phyloP scores from a whole-genome alignment of 179 eudicot genomes.

The Camellia oleifera region DNA sequence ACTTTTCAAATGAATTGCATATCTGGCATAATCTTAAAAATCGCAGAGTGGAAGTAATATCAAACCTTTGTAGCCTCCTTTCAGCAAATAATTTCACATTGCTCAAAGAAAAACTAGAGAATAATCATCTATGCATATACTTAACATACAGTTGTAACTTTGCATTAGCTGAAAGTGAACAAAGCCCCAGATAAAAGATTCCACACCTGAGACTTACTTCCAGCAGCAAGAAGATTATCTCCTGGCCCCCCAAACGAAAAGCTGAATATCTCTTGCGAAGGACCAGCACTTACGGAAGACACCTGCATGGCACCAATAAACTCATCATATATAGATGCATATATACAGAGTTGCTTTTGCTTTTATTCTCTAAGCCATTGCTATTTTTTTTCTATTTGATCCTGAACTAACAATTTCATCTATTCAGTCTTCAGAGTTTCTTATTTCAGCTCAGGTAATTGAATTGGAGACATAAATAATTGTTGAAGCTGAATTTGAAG shows the following conservation, averaged over 20 bases:
- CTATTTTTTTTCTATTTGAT: too few relatives aligned
- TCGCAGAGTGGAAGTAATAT: neutral
- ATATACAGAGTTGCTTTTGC: neutral
- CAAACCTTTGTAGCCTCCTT: neutral
- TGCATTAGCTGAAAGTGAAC: neutral
- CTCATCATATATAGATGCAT: neutral
- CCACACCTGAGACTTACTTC: slow-evolving; percentile 81
- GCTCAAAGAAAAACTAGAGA: neutral
- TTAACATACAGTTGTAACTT: neutral
- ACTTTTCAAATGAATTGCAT: neutral
- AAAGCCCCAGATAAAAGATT: neutral
- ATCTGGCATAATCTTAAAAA: neutral
- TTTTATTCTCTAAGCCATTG: too few relatives aligned
- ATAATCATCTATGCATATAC: neutral
- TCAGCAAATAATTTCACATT: neutral
- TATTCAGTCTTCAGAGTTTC: too few relatives aligned
- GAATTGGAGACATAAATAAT: too few relatives aligned
- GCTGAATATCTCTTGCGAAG: slow-evolving; percentile 76
- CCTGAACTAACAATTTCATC: too few relatives aligned
- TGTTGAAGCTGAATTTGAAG: too few relatives aligned
- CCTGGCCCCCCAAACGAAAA: slow-evolving; percentile 65
- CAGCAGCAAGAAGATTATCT: slow-evolving; percentile 84
- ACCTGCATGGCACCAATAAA: slow-evolving; percentile 48
- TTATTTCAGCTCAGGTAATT: too few relatives aligned
- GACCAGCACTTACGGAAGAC: slow-evolving; percentile 57